Evolutionary conservation across 805 yeast genomes (phyloP).

Genomic region (Saccharomyces paradoxus): DNA sequence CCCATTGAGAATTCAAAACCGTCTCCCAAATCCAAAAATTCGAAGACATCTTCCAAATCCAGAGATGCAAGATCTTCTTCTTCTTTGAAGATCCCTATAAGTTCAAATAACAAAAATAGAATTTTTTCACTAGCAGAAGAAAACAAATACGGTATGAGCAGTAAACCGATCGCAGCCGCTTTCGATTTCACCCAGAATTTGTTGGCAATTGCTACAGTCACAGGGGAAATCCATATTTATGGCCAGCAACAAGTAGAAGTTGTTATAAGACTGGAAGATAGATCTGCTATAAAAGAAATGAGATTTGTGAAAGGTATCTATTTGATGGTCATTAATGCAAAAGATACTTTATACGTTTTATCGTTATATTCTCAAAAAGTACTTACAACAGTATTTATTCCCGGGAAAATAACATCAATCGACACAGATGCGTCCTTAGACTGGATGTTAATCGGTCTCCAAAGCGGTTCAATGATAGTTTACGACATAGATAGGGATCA

Average conservation of each 20-base stretch:
- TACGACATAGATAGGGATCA: slow-evolving; percentile 77
- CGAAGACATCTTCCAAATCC: background rate
- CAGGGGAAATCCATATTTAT: slow-evolving; percentile 64
- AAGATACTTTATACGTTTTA: slow-evolving; percentile 55
- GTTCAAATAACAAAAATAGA: slow-evolving; percentile 8
- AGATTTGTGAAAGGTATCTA: slow-evolving; percentile 75
- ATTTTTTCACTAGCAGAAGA: slow-evolving; percentile 29
- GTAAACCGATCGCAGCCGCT: slow-evolving; percentile 58
- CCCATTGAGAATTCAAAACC: slow-evolving; percentile 6
- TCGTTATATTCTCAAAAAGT: slow-evolving; percentile 59
- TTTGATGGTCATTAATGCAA: slow-evolving; percentile 59
- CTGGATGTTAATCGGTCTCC: slow-evolving; percentile 74
- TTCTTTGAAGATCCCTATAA: no score
- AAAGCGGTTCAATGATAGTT: slow-evolving; percentile 62
- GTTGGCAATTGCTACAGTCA: slow-evolving; percentile 68
- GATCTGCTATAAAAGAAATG: slow-evolving; percentile 45
- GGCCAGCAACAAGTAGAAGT: slow-evolving; percentile 80
- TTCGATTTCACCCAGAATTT: slow-evolving; percentile 86
- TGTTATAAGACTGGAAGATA: slow-evolving; percentile 45
- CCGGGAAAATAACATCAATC: slow-evolving; percentile 55
- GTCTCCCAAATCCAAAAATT: background rate
- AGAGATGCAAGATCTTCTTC: background rate
- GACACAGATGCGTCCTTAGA: slow-evolving; percentile 83
- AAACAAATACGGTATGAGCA: slow-evolving; percentile 50
- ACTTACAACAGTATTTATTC: slow-evolving; percentile 52